These are phyloP conservation scores for Hysterium pulicare DNA, from an alignment of 2,329 filamentous ascomycete species.

Conservation along the genomic window DNA sequence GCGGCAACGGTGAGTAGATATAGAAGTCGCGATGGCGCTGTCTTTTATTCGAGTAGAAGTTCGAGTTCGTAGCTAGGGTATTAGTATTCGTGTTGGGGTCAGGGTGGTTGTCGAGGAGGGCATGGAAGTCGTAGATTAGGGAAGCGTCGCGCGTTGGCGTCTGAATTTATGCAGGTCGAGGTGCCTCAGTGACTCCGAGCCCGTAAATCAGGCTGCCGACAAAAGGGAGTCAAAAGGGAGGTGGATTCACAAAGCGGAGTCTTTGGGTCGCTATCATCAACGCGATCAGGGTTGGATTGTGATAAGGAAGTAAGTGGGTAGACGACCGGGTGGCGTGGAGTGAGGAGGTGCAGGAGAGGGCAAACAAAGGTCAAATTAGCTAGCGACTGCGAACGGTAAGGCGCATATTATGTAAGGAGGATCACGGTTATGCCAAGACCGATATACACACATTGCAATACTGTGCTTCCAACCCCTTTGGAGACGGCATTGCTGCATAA, in stretches of 20 bases:
- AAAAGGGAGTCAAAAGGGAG: not conserved
- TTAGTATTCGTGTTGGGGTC: not conserved
- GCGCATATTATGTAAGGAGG: not conserved
- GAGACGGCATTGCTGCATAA: too few relatives aligned
- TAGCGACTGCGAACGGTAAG: not conserved
- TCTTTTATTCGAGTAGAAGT: not conserved
- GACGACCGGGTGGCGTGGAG: not conserved
- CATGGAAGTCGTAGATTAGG: not conserved
- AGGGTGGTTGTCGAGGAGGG: too few relatives aligned
- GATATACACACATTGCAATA: conserved; percentile 4
- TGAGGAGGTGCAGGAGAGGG: not conserved
- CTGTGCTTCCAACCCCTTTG: too few relatives aligned
- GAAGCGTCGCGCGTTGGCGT: not conserved
- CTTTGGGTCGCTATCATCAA: not conserved
- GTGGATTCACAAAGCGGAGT: not conserved
- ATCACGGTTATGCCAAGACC: not conserved
- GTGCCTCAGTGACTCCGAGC: too few relatives aligned
- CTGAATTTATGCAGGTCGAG: too few relatives aligned
- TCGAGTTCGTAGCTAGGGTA: not conserved
- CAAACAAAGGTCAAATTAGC: not conserved
- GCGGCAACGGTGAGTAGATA: not conserved
- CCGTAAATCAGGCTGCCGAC: too few relatives aligned
- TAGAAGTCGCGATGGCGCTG: not conserved
- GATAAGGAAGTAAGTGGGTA: not conserved
- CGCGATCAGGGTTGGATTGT: not conserved